Percentiles rank a stretch among this genome's conserved stretches.
Conservation (phyloP, 192 early-diverging fungal species). For the Coemansia sp. region DNA sequence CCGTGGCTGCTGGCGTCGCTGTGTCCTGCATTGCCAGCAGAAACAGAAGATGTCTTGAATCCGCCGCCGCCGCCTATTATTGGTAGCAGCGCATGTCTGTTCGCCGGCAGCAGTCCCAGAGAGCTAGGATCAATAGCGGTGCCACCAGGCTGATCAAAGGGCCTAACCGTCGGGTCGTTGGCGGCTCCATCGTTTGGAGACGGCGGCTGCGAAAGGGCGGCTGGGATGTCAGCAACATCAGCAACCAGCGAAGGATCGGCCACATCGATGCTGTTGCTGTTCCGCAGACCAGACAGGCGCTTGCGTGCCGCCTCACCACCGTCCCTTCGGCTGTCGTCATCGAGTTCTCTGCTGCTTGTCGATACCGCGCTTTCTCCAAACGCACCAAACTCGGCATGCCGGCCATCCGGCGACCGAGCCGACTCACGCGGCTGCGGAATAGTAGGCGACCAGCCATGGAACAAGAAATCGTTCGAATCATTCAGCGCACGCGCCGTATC, state of each 20-base stretch:
- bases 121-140: background rate
- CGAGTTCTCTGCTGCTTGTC: background rate
- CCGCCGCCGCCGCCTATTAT: background rate
- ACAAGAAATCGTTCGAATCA: slow-evolving; percentile 14
- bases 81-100: background rate
- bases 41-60: background rate
- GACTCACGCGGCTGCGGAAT: background rate
- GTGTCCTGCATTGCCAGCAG: background rate
- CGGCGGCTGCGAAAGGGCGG: slow-evolving; percentile 16
- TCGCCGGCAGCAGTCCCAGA: too few relatives aligned
- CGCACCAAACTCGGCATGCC: background rate
- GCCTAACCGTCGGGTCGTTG: background rate
- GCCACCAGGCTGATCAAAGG: background rate
- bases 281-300: background rate
- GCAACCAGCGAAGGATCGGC: slow-evolving; percentile 43
- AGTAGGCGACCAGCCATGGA: slow-evolving; percentile 31
- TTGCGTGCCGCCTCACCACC: background rate
- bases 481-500: slow-evolving; percentile 6
- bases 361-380: background rate
- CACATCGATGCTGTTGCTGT: slow-evolving; percentile 11
- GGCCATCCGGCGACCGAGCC: background rate
- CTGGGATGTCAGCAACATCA: slow-evolving; percentile 38
- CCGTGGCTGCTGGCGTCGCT: background rate
- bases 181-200: slow-evolving; percentile 9
- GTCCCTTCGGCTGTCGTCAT: background rate